Percentiles rank a stretch among this genome's conserved stretches.
Conservation (phyloP, 78 protist genomes). For the Dictyostelium brefeldianum region DNA sequence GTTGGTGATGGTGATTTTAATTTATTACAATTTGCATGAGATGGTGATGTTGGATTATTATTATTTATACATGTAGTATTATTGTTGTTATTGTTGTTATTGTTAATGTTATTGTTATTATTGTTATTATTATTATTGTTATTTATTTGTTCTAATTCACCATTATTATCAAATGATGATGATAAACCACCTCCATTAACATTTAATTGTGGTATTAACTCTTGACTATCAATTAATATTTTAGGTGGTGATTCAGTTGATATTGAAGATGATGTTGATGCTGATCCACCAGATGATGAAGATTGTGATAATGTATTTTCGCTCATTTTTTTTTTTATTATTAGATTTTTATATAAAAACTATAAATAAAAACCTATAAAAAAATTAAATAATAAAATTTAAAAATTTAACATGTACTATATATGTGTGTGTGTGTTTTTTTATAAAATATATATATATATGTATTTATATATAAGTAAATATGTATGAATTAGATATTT, state of each 20-base stretch:
- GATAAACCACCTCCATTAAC: background rate
- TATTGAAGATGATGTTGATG: too few species aligned
- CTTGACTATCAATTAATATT: background rate
- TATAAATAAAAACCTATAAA: too few species aligned
- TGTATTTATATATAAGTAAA: too few species aligned
- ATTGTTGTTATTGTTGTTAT: background rate
- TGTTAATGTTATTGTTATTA: background rate
- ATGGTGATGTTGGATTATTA: background rate
- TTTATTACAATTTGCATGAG: background rate
- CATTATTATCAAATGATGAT: background rate
- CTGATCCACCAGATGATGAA: too few species aligned
- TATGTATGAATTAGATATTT: too few species aligned
- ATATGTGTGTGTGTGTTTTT: too few species aligned
- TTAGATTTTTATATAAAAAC: too few species aligned
- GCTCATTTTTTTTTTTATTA: too few species aligned
- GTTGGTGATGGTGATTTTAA: background rate
- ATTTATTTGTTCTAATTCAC: background rate
- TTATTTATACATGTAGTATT: background rate
- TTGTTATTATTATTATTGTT: background rate
- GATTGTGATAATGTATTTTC: too few species aligned
- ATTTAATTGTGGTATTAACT: constrained; percentile 12
- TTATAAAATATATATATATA: too few species aligned
- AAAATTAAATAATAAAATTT: too few species aligned
- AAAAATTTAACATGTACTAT: too few species aligned
- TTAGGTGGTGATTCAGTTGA: constrained; percentile 11